phyloP scores from a whole-genome alignment of 1,284 basidiomycete genomes.

The Butyriboletus appendiculatus region DNA sequence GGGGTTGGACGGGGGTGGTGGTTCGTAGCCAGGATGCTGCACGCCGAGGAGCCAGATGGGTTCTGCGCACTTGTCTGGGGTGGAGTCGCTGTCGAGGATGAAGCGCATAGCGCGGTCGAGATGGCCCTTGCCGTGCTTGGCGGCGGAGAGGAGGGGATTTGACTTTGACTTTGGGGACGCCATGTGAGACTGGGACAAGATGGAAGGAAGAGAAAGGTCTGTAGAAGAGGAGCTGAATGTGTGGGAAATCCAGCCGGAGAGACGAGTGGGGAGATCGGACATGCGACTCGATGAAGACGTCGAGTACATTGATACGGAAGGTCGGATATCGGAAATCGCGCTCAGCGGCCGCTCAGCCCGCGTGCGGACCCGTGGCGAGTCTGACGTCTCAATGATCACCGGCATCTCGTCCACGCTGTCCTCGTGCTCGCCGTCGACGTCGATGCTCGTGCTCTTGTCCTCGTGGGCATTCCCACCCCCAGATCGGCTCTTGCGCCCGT shows the following conservation, averaged over 20 bases:
- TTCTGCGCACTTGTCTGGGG: conserved; percentile 76
- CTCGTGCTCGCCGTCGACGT: conserved; percentile 28
- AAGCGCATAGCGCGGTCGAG: conserved; percentile 81
- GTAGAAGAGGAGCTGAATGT: conserved; percentile 68
- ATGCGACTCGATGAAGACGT: conserved; percentile 37
- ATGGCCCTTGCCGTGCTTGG: conserved; percentile 72
- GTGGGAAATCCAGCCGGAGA: conserved; percentile 79
- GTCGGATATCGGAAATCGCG: conserved; percentile 44
- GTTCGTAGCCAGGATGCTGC: conserved; percentile 73
- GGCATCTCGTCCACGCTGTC: conserved; percentile 44
- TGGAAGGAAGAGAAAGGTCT: conserved; percentile 64
- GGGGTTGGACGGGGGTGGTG: conserved; percentile 41
- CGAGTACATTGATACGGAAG: conserved; percentile 33
- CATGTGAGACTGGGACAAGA: conserved; percentile 51
- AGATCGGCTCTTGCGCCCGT: conserved; percentile 14
- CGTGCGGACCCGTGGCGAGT: conserved; percentile 43
- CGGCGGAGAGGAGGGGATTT: conserved; percentile 59
- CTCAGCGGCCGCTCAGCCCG: conserved; percentile 50
- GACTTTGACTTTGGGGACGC: conserved; percentile 48
- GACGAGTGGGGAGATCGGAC: conserved; percentile 58
- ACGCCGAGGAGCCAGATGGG: conserved; percentile 87
- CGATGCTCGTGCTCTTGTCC: conserved; percentile 16
- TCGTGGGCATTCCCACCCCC: conserved; percentile 15
- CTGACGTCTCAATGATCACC: conserved; percentile 51
- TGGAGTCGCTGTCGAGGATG: conserved; percentile 80